phyloP scores from a whole-genome alignment of 2,329 filamentous ascomycete species.

The Dothistroma septosporum region DNA sequence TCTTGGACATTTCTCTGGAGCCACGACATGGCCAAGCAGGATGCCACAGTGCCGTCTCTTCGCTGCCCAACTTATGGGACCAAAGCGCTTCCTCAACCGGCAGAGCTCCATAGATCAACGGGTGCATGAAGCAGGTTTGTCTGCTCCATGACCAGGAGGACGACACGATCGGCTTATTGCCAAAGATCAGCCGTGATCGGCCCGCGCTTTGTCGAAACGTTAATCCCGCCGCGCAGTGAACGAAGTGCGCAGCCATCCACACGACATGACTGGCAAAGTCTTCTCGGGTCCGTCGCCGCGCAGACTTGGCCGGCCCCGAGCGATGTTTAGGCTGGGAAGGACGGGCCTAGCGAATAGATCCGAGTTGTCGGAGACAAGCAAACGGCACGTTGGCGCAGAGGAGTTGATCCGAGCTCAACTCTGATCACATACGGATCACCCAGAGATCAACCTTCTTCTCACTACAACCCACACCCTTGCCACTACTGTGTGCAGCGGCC shows the following conservation, averaged over 20 bases:
- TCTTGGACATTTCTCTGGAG: neutral
- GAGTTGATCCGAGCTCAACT: conserved; percentile 3
- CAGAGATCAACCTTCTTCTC: conserved; percentile 13
- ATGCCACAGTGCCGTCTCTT: neutral
- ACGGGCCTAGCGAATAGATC: neutral
- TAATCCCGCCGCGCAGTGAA: neutral
- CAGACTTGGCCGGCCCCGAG: neutral
- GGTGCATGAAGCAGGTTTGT: neutral
- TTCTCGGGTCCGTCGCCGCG: too few species aligned
- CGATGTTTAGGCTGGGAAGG: neutral
- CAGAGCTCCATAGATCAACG: neutral
- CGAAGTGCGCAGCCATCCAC: neutral
- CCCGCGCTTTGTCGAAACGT: neutral
- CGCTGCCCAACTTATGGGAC: neutral
- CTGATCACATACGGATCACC: neutral
- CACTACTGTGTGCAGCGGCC: neutral
- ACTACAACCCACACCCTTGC: neutral
- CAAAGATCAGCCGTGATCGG: neutral
- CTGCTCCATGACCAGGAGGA: neutral
- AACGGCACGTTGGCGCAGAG: neutral
- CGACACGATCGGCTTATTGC: neutral
- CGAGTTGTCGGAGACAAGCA: too few species aligned
- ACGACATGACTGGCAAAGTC: neutral
- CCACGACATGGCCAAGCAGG: neutral
- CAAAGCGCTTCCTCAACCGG: neutral